Base-by-base conservation (phyloP, 2,329 filamentous ascomycete species). In the Metarhizium rileyi region DNA sequence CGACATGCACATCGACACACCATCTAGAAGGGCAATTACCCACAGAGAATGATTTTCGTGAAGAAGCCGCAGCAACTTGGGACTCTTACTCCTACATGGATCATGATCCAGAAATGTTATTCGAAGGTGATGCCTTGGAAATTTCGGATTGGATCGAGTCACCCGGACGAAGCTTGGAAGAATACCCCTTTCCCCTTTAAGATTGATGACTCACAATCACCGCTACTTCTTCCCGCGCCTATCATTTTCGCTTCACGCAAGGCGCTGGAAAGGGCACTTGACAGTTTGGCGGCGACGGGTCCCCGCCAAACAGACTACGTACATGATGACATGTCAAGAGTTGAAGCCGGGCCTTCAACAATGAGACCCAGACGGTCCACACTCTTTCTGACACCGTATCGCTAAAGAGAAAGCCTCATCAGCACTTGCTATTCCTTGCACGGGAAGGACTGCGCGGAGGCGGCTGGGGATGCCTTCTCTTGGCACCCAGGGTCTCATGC, bases 11-110 rank as follows among this genome's bases (percentile, higher is more conserved):
- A 25, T 22, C 33, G 44, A 47, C 48, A 35, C 48, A 26, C 33
- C 35, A 45, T 25, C 18, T 46, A 36, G 30, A 50, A 47, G 41
- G 41, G 40, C 51, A 47, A 46, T 14, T 42, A 25, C 14, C 30
- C 28, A 48, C 51, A 28, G 51, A 50, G 47, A 48, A 52, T 49
- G 40, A 43, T 27, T 45, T 47, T 44, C 38, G 44, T 20, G 51
- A 50, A 52, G 51, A 52, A 52, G 48, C 51, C 51, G 16, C 36
- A 25, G 16, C 41, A 30, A 48, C 44, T 20, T 52, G 51, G 51
- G 51, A 52, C 44, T 41, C 41, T 28, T 50, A 43, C 18, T 48
- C 38, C 28, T 50, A 52, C 35, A 48, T 50, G 51, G 51, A 50
- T 23, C 36, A 47, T n/a, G 51, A 50, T 25, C 18, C 48, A 30